Evolutionary conservation across 805 yeast species (phyloP).

Genomic region (Wickerhamomyces ciferrii): DNA sequence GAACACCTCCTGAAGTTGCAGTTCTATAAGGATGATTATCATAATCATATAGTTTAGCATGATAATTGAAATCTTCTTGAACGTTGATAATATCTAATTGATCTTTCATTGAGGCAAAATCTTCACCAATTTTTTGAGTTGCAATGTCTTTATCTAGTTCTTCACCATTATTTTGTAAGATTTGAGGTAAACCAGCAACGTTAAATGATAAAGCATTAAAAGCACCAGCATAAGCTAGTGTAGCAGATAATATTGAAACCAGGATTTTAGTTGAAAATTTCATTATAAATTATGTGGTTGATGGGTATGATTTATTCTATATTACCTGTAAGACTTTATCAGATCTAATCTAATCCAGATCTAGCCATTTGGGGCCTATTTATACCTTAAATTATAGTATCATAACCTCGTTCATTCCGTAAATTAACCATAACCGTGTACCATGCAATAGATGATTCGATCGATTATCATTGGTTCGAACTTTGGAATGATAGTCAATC

Average conservation of each 20-base stretch:
- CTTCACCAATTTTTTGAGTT: constrained; percentile 4
- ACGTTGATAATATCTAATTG: constrained; percentile 5
- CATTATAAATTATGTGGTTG: too few species aligned
- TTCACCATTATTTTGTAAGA: constrained; percentile 5
- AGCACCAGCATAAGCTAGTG: background rate
- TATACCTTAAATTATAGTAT: too few species aligned
- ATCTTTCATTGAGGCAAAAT: background rate
- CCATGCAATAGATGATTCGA: too few species aligned
- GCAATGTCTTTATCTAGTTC: constrained; percentile 4
- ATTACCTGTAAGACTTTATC: too few species aligned
- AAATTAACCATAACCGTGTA: too few species aligned
- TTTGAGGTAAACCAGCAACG: constrained; percentile 7
- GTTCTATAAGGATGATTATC: constrained; percentile 7
- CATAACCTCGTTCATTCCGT: too few species aligned
- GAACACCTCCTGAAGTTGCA: constrained; percentile 7
- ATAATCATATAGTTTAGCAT: constrained; percentile 5
- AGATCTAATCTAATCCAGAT: too few species aligned
- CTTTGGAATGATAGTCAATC: too few species aligned
- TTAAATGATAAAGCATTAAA: constrained; percentile 7
- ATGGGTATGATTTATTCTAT: too few species aligned
- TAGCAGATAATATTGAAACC: background rate
- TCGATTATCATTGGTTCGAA: too few species aligned
- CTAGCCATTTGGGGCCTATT: too few species aligned
- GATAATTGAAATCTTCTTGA: constrained; percentile 10
- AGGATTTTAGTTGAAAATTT: background rate